Evolutionary conservation across 176 grass and related monocot genomes (phyloP).

Genomic region (Guadua angustifolia): DNA sequence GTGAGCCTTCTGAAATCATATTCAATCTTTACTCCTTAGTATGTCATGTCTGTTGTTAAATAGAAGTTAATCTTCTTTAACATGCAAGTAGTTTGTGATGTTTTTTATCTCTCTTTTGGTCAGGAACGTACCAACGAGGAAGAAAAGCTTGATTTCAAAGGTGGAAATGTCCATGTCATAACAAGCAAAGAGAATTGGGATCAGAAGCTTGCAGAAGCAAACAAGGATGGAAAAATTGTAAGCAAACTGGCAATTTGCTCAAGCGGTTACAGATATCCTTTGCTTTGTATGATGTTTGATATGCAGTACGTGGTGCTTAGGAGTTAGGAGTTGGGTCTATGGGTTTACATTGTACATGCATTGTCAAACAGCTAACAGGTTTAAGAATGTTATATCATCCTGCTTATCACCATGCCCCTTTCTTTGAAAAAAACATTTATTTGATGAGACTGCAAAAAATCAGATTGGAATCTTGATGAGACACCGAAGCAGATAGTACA

Average conservation of each 20-base stretch:
- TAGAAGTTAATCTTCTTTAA: neutral
- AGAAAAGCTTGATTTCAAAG: slow-evolving; percentile 74
- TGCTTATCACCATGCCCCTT: neutral
- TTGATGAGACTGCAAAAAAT: neutral
- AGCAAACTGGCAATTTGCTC: slow-evolving; percentile 37
- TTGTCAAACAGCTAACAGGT: neutral
- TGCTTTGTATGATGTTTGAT: slow-evolving; percentile 21
- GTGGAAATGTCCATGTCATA: slow-evolving; percentile 84
- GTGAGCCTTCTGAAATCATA: slow-evolving; percentile 34
- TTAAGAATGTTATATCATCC: neutral
- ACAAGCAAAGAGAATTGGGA: slow-evolving; percentile 89
- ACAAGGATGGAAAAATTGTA: slow-evolving; percentile 87
- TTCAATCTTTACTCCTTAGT: neutral
- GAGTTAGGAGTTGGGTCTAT: neutral
- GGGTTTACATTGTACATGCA: neutral
- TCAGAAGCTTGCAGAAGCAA: slow-evolving; percentile 82
- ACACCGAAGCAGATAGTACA: neutral
- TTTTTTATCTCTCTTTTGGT: slow-evolving; percentile 33
- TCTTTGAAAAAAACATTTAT: neutral
- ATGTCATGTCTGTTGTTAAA: neutral
- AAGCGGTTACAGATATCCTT: neutral
- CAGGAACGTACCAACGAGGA: slow-evolving; percentile 57
- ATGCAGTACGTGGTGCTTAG: slow-evolving; percentile 23
- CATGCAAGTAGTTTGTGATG: slow-evolving; percentile 8
- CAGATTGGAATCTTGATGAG: neutral